Evolutionary conservation across 495 filamentous ascomycete genomes (phyloP), one percentile per base, ranked within the genome.

Genomic region (Trichoderma orchidacearum): DNA sequence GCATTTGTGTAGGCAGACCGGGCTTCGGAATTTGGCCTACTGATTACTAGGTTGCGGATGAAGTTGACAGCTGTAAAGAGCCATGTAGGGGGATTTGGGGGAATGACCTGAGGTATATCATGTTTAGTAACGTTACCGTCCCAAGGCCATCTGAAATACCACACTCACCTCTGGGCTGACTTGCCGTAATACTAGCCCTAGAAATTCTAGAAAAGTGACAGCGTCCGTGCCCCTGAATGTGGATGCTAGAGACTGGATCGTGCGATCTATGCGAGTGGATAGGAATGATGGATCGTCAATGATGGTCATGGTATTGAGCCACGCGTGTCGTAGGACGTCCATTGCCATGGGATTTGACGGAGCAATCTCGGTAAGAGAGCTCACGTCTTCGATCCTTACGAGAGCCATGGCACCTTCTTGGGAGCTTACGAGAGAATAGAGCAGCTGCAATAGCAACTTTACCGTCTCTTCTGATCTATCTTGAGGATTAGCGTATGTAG

Each of bases 211-310:
- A 3, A 82, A 66, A 5, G 73, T 77, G 11, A 75, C 73, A 4
- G 70, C 75, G 60, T 77, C 75, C 27, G 76, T 78, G 5, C 68
- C 70, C 55, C 72, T 73, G 62, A 82, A 80, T 6, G 70, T 70
- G 6, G 68, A 60, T 4, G 79, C 62, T n/a, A 81, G 68, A 5
- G 32, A 57, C 18, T 67, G 62, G 23, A 84, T 63, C 6, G 71
- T 63, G 6, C 60, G 58, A 61, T 79, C 71, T 35, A 82, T 74
- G 56, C 69, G 76, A 31, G 56, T 28, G 12, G 58, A 58, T 55
- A 76, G 63, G 3, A 13, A 51, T 7, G 41, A 53, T 35, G 60
- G 64, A 63, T 64, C 62, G 55, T 64, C 18, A 29, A 62, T 18
- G 5, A 51, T 41, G 15, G 59, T 30, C 56, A 58, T 62, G 34